Base-by-base conservation (phyloP, 208 protist species). In the Crithidia bombi region DNA sequence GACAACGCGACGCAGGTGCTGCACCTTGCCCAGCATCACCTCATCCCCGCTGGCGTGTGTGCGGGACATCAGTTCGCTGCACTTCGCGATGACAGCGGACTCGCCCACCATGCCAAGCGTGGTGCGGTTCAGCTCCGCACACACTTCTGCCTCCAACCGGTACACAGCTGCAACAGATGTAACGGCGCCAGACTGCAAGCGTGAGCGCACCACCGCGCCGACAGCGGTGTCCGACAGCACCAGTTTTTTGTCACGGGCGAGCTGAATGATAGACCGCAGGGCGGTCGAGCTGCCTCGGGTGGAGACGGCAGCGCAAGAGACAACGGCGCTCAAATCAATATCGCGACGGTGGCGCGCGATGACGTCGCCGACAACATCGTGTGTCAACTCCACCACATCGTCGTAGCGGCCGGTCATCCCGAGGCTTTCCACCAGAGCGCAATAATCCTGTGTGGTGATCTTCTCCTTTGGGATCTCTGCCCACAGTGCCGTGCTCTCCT, bases 1-100 rank as follows among this genome's bases (percentile, higher is more conserved):
- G 14, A 94, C 36, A 3, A 93, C 80, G 61, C 43, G 62, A n/a
- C 74, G 67, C 11, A 97, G 78, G 58, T 93, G 83, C 62, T 84
- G 51, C 51, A 95, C 83, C 61, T 97, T 94, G 28, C 75, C 51
- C 49, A 95, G 78, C 86, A 97, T 93, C 47, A 92, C 47, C 30
- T 82, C 79, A 64, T 95, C 92, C 3, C 84, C 85, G 14, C 61
- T 52, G 21, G 80, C 83, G 50, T 92, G 83, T 14, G 44, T 63
- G 49, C 75, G 69, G 32, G 71, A 55, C 55, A 97, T 46, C 17
- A 95, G 47, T 81, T 95, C 89, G 32, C 77, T 92, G 75, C 82
- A 88, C 64, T 88, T 87, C 28, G 82, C 71, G 51, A 97, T 89
- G 4, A 97, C 54, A 21, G 82, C 86, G 0, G 89, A 92, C 51